Evolutionary conservation across 2,329 filamentous ascomycete species (phyloP), one percentile per base, ranked within the genome.

Genomic region (Corinectria fuckeliana): DNA sequence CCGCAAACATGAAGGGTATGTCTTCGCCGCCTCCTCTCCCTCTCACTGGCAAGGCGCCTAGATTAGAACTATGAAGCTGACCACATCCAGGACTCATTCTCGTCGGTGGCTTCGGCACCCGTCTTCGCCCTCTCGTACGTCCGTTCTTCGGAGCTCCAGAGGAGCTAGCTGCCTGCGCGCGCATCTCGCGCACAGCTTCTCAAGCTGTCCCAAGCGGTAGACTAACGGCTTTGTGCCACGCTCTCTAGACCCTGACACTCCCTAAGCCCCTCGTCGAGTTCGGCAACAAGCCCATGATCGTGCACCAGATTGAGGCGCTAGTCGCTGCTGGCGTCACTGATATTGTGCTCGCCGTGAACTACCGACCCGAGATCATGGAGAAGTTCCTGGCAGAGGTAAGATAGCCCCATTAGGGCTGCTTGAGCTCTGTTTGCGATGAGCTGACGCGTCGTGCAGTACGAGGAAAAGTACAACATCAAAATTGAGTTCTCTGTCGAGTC

Each of bases 191-290:
- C 62, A 42, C 30, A 58, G 42, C 51, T 58, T 50, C 38, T 13
- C 39, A 23, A 36, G 11, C 26, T 25, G 16, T 18, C 21, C 5
- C 26, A 28, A 49, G 7, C 45, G 39, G 42, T 30, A 55, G 28
- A 56, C 69, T 73, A 61, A 75, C 64, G 60, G 56, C 54, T 26
- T 16, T 57, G 52, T 51, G 56, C 45, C 34, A 42, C 42, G 14
- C 62, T 53, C 60, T 50, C 26, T 76, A 96, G 92, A 99, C 94
- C 71, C 88, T 99, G 75, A 97, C 95, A 50, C 91, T 97, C 69
- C 94, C 94, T 63, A 99, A 98, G 81, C 94, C 95, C 67, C 86
- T 99, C 69, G 95, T 99, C 74, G 94, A 99, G 82, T 99, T 99
- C 75, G 93, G 88, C 75, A 99, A 99, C 86, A 94, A 95, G 82